Conservation (phyloP, 1,284 basidiomycete species). For the Vanrija sp. region DNA sequence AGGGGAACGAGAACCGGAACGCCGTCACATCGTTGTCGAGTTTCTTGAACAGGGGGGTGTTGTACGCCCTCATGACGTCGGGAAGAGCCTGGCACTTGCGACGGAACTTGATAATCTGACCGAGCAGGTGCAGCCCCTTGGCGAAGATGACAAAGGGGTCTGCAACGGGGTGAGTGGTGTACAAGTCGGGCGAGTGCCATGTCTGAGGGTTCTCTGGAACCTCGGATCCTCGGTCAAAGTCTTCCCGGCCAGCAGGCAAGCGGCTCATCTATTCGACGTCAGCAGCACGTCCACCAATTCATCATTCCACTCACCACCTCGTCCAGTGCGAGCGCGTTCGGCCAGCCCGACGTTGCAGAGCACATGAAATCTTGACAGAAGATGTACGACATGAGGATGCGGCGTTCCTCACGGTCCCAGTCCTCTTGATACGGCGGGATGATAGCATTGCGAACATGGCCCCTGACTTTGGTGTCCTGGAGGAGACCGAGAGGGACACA, state of each 20-base stretch:
- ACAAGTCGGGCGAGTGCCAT: slow-evolving; percentile 30
- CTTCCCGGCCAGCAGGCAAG: slow-evolving; percentile 25
- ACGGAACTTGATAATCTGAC: slow-evolving; percentile 28
- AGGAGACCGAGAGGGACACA: slow-evolving; percentile 32
- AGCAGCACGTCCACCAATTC: neutral
- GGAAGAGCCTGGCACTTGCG: slow-evolving; percentile 15
- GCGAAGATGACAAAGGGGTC: slow-evolving; percentile 34
- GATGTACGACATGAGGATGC: slow-evolving; percentile 24
- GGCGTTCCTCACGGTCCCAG: slow-evolving; percentile 37
- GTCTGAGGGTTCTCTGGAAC: slow-evolving; percentile 38
- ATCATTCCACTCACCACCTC: slow-evolving; percentile 32
- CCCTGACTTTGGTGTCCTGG: slow-evolving; percentile 5
- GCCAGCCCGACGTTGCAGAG: slow-evolving; percentile 34
- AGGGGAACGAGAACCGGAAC: slow-evolving; percentile 31
- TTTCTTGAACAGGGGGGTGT: slow-evolving; percentile 23
- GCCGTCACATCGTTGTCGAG: slow-evolving; percentile 28
- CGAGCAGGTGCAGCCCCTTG: slow-evolving; percentile 30
- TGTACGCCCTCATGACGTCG: slow-evolving; percentile 9
- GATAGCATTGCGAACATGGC: slow-evolving; percentile 9
- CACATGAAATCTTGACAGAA: slow-evolving; percentile 19
- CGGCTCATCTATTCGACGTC: slow-evolving; percentile 14
- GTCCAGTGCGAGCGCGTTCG: slow-evolving; percentile 21
- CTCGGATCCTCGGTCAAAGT: slow-evolving; percentile 21
- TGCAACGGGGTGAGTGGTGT: slow-evolving; percentile 36
- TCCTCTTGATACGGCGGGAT: slow-evolving; percentile 24